Percentiles rank a stretch among this genome's conserved stretches.
phyloP scores from a whole-genome alignment of 345 rosid species.

The Eucalyptus paniculata region DNA sequence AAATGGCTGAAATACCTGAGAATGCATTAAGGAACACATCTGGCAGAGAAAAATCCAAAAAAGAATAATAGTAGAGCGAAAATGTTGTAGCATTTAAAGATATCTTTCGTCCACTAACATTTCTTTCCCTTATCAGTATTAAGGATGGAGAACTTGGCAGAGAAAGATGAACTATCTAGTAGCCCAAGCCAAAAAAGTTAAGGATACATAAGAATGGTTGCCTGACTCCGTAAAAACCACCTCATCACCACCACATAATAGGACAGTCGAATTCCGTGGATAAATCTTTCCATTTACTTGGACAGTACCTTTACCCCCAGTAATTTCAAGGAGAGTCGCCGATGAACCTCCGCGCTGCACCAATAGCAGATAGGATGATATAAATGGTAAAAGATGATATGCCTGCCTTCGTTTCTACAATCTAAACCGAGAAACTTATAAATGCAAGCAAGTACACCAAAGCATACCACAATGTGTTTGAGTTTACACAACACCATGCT shows the following conservation, averaged over 20 bases:
- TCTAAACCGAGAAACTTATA: neutral
- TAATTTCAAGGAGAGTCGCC: slow-evolving; percentile 53
- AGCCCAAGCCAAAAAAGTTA: neutral
- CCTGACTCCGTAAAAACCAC: slow-evolving; percentile 57
- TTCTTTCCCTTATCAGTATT: neutral
- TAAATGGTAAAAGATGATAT: neutral
- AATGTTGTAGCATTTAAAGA: neutral
- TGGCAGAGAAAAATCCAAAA: neutral
- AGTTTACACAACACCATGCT: slow-evolving; percentile 57
- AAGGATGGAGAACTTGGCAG: neutral
- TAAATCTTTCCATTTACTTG: slow-evolving; percentile 67
- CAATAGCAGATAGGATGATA: neutral
- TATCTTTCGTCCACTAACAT: neutral
- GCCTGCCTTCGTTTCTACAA: neutral
- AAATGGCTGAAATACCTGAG: slow-evolving; percentile 83
- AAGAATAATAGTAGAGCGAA: neutral
- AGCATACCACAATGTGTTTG: slow-evolving; percentile 65
- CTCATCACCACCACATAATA: slow-evolving; percentile 85
- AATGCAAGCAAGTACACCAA: neutral
- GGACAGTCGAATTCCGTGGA: slow-evolving; percentile 29
- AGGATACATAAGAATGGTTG: slow-evolving; percentile 98
- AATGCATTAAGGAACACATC: slow-evolving; percentile 30
- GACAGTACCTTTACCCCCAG: slow-evolving; percentile 75
- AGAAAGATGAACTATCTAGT: neutral
- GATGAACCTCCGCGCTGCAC: slow-evolving; percentile 56